A percentile compares a stretch with the other conserved stretches of the same genome.
Conservation (phyloP, 208 protist genomes). For the Herpetomonas muscarum region DNA sequence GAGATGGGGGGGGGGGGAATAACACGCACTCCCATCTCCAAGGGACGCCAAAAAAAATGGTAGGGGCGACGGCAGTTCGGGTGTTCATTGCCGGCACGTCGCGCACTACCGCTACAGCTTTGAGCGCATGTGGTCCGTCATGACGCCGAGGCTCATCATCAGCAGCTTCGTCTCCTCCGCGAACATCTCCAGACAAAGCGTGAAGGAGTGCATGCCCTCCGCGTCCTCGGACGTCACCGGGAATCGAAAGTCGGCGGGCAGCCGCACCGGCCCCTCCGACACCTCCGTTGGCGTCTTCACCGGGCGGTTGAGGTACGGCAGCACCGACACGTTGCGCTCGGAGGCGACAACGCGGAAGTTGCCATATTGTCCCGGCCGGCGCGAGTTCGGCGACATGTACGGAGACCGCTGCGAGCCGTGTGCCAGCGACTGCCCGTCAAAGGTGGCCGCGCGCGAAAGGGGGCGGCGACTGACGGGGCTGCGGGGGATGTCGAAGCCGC, state of each 20-base stretch:
- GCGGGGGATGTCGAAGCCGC: not conserved
- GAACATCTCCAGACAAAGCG: conserved; percentile 77
- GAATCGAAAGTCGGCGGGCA: conserved; percentile 60
- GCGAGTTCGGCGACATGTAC: conserved; percentile 13
- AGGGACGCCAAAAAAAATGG: too few relatives aligned
- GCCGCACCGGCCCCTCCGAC: conserved; percentile 22
- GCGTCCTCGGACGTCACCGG: conserved; percentile 76
- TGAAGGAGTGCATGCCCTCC: conserved; percentile 76
- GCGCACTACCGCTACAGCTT: conserved; percentile 18
- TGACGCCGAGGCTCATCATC: conserved; percentile 61
- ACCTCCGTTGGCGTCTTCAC: conserved; percentile 2
- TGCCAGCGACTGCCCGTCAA: conserved; percentile 12
- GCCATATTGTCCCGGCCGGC: conserved; percentile 9
- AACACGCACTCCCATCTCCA: too few relatives aligned
- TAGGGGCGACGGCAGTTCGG: too few relatives aligned
- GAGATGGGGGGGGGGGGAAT: too few relatives aligned
- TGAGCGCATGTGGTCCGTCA: conserved; percentile 60
- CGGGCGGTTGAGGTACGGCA: conserved; percentile 21
- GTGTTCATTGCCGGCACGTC: not conserved
- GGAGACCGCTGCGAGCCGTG: conserved; percentile 5
- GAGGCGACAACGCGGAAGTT: conserved; percentile 34
- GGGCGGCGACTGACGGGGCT: not conserved
- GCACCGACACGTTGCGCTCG: conserved; percentile 40
- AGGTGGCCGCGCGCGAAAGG: conserved; percentile 13
- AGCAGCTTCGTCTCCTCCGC: conserved; percentile 74